Conservation (phyloP, 306 rosid genomes). For the Glycine tomentella region DNA sequence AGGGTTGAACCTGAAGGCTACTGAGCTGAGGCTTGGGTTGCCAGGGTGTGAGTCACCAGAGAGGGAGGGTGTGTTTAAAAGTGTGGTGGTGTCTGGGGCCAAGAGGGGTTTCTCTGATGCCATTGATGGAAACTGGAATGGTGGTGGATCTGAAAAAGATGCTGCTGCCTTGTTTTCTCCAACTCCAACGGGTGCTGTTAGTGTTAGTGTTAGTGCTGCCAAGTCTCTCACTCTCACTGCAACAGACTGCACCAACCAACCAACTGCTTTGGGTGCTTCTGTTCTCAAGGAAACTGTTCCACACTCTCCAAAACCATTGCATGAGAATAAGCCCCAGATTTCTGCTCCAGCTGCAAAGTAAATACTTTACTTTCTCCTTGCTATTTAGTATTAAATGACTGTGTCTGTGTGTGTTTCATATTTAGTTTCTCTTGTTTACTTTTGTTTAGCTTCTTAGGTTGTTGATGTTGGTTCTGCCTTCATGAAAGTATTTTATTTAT, state of each 20-base stretch:
- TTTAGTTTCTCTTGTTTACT: not conserved
- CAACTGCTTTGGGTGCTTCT: constrained; percentile 46
- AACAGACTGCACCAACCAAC: constrained; percentile 57
- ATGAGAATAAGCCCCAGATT: constrained; percentile 75
- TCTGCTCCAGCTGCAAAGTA: constrained; percentile 84
- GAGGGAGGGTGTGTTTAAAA: constrained; percentile 66
- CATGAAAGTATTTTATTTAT: not conserved
- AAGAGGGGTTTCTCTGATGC: constrained; percentile 93
- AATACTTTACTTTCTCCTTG: constrained; percentile 22
- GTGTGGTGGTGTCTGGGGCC: constrained; percentile 72
- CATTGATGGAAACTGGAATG: constrained; percentile 61
- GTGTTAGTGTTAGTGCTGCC: constrained; percentile 42
- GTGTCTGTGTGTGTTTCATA: not conserved
- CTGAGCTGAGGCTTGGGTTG: constrained; percentile 89
- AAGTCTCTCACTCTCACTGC: constrained; percentile 48
- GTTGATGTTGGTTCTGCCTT: constrained; percentile 17
- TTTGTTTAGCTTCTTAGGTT: not conserved
- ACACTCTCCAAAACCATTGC: constrained; percentile 72
- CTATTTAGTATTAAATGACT: not conserved
- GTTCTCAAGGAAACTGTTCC: constrained; percentile 56
- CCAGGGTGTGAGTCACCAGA: constrained; percentile 92
- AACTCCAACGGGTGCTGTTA: constrained; percentile 1
- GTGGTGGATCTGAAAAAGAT: constrained; percentile 64
- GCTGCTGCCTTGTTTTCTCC: constrained; percentile 74
- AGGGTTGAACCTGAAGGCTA: constrained; percentile 82